phyloP scores from a whole-genome alignment of 2,329 filamentous ascomycete species.

The Diaporthe capsici region DNA sequence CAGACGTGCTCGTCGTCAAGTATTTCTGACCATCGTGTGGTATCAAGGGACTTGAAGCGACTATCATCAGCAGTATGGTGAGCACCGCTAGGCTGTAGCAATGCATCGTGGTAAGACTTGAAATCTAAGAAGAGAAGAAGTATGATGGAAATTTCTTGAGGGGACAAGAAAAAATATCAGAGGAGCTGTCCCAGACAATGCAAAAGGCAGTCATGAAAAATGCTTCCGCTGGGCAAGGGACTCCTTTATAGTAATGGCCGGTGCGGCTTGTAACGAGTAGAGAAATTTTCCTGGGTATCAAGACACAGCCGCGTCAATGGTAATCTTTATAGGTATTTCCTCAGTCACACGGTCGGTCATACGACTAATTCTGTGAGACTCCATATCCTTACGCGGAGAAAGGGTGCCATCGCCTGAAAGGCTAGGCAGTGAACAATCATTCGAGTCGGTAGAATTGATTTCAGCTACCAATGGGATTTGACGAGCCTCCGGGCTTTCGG shows the following conservation, averaged over 20 bases:
- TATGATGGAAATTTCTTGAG: not conserved
- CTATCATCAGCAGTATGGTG: not conserved
- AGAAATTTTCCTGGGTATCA: not conserved
- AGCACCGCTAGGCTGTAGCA: not conserved
- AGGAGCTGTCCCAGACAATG: not conserved
- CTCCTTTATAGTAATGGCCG: not conserved
- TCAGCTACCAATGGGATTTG: not conserved
- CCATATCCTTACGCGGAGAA: not conserved
- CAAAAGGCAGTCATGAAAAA: not conserved
- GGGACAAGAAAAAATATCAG: not conserved
- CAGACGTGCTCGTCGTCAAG: not conserved
- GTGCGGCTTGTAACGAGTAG: not conserved
- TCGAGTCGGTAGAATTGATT: not conserved
- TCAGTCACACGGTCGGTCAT: not conserved
- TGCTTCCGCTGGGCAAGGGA: not conserved
- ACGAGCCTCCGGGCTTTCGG: not conserved
- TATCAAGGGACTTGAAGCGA: not conserved
- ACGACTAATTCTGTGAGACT: not conserved
- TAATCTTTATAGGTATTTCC: not conserved
- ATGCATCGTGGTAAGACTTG: not conserved
- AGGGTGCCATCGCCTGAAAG: no score
- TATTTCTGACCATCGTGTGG: not conserved
- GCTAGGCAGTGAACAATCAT: no score
- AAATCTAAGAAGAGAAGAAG: not conserved
- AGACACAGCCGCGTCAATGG: not conserved